phyloP scores from a whole-genome alignment of 2,329 filamentous ascomycete species.

The Allantophomopsis lycopodina region DNA sequence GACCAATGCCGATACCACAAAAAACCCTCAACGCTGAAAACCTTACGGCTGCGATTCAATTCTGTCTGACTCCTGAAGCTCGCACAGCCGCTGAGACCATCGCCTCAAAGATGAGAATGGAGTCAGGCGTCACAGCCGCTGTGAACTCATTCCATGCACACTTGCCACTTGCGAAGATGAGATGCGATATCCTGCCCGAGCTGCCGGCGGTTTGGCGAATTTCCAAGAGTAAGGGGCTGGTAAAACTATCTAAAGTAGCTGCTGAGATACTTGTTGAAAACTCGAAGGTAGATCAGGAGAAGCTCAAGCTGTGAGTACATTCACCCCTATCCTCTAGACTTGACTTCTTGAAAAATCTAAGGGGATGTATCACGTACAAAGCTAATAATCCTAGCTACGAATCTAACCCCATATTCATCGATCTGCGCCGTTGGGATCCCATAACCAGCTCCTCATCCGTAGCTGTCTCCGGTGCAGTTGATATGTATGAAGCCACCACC shows the following conservation, averaged over 20 bases:
- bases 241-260: slow-evolving; percentile 6
- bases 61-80: slow-evolving; percentile 43
- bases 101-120: slow-evolving; percentile 49
- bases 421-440: slow-evolving; percentile 13
- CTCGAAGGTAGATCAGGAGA: slow-evolving; percentile 5
- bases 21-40: slow-evolving; percentile 50
- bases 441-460: slow-evolving; percentile 4
- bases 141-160: slow-evolving; percentile 55
- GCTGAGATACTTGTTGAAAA: slow-evolving; percentile 5
- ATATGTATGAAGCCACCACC: slow-evolving; percentile 3
- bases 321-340: slow-evolving; percentile 29
- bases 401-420: slow-evolving; percentile 18
- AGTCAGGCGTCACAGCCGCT: slow-evolving; percentile 45
- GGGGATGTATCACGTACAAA: no score
- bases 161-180: slow-evolving; percentile 44
- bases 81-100: slow-evolving; percentile 28
- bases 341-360: slow-evolving; percentile 26
- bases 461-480: slow-evolving; percentile 3
- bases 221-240: slow-evolving; percentile 14
- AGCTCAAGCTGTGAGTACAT: slow-evolving; percentile 9
- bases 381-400: slow-evolving; percentile 24
- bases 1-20: slow-evolving; percentile 53
- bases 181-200: slow-evolving; percentile 55
- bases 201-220: slow-evolving; percentile 18
- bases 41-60: slow-evolving; percentile 46